Evolutionary conservation across 2,329 filamentous ascomycete species (phyloP).

Genomic region (Penicillium sp.): DNA sequence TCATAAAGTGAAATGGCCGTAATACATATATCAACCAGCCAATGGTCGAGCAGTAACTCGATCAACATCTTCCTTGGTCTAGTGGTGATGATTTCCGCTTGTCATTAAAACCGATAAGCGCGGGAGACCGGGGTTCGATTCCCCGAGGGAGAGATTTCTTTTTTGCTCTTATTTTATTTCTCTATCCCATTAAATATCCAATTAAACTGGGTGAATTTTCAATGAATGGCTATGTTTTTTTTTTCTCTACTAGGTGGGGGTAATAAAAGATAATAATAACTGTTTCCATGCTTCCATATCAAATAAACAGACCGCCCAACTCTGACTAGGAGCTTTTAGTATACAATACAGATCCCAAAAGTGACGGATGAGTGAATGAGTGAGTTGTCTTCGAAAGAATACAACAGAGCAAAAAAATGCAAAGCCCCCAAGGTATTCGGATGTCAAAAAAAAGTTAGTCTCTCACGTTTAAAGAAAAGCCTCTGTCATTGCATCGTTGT

Average conservation of each 20-base stretch:
- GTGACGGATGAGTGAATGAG: not conserved
- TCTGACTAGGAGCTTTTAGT: not conserved
- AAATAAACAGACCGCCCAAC: not conserved
- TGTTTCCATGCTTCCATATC: not conserved
- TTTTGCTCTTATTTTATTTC: not conserved
- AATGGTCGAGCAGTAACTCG: constrained; percentile 29
- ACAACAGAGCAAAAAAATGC: not conserved
- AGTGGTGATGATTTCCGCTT: constrained; percentile 44
- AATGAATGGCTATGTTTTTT: not conserved
- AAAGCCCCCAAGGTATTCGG: not conserved
- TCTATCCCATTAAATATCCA: rapidly evolving
- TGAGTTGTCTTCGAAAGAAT: not conserved
- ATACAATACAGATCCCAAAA: not conserved
- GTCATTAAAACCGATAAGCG: constrained; percentile 34
- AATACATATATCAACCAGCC: constrained; percentile 15
- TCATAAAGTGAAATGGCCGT: no score
- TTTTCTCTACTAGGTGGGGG: not conserved
- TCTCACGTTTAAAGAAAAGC: constrained; percentile 29
- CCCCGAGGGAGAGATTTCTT: constrained; percentile 37
- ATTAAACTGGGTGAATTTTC: not conserved
- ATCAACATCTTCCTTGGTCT: constrained; percentile 33
- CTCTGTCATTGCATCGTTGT: constrained; percentile 16
- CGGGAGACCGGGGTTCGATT: constrained; percentile 42
- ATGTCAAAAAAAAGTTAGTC: not conserved
- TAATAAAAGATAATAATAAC: not conserved